Percentiles rank a stretch among this genome's conserved stretches.
phyloP scores from a whole-genome alignment of 2,329 filamentous ascomycete species.

The Claviceps arundinis region DNA sequence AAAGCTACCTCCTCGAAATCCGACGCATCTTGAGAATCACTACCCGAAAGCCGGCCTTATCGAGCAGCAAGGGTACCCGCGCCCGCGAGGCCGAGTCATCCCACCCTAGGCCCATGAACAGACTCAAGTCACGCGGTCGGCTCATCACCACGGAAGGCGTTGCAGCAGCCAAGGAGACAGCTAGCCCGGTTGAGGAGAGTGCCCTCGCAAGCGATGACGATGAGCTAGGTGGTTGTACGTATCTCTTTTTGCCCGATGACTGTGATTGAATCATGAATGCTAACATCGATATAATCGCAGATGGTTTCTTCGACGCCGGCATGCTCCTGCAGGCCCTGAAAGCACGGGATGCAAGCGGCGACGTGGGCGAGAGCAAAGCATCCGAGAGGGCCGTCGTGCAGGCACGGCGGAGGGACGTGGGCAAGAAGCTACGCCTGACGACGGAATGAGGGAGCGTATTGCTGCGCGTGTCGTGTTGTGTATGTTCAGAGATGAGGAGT shows the following conservation, averaged over 20 bases:
- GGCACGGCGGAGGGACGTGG: conserved; percentile 52
- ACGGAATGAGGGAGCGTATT: conserved; percentile 9
- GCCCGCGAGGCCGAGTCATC: conserved; percentile 39
- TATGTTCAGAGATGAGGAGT: background rate
- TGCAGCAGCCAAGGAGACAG: conserved; percentile 30
- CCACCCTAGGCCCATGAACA: conserved; percentile 24
- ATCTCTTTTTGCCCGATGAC: background rate
- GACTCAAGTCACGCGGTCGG: conserved; percentile 59
- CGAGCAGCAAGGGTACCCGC: conserved; percentile 30
- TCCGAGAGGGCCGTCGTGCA: conserved; percentile 48
- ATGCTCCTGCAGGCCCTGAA: conserved; percentile 86
- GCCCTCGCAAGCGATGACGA: conserved; percentile 68
- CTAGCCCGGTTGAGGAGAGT: conserved; percentile 56
- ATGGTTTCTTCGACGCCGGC: conserved; percentile 94
- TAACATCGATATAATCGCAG: conserved; percentile 32
- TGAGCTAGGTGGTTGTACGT: conserved; percentile 85
- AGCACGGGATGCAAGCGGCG: conserved; percentile 45
- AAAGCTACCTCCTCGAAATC: conserved; percentile 84
- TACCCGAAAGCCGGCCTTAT: conserved; percentile 30
- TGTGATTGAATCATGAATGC: conserved; percentile 6
- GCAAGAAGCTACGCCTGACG: conserved; percentile 50
- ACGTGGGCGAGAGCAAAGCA: conserved; percentile 36
- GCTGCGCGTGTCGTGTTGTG: background rate
- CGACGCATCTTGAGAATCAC: conserved; percentile 68
- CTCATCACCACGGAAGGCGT: conserved; percentile 45